Evolutionary conservation across 805 yeast genomes (phyloP).

Genomic region (Candida xyloterini): DNA sequence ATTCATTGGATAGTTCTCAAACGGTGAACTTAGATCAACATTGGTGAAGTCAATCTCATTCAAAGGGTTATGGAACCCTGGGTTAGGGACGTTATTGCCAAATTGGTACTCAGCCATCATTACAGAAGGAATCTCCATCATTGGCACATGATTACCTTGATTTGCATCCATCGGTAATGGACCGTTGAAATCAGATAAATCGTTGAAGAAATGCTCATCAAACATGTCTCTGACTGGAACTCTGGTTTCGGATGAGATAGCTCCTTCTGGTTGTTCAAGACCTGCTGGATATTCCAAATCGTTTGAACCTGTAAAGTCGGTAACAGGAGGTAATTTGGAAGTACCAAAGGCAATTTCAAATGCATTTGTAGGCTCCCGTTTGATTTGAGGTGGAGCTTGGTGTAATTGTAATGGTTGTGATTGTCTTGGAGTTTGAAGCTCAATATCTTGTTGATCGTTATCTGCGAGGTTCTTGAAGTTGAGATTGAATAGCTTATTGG

Average conservation of each 20-base stretch:
- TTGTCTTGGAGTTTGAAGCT: constrained; percentile 14
- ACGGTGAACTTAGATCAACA: constrained; percentile 32
- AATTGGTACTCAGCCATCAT: constrained; percentile 10
- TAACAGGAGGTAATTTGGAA: constrained; percentile 35
- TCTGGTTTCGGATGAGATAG: constrained; percentile 10
- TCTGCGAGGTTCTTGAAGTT: constrained; percentile 30
- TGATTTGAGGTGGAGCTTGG: constrained; percentile 15
- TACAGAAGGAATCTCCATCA: constrained; percentile 7
- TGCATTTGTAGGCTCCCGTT: constrained; percentile 28
- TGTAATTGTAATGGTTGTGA: constrained; percentile 15
- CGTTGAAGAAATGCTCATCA: constrained; percentile 33
- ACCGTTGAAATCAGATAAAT: constrained; percentile 29
- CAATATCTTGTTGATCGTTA: constrained; percentile 6
- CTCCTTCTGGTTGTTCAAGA: constrained; percentile 3
- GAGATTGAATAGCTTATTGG: constrained; percentile 33
- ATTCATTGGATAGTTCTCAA: constrained; percentile 19
- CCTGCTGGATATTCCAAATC: background rate
- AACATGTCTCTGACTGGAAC: constrained; percentile 28
- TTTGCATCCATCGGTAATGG: constrained; percentile 15
- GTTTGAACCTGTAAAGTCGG: constrained; percentile 25
- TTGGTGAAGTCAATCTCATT: constrained; percentile 40
- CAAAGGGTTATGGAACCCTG: constrained; percentile 29
- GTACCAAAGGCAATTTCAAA: constrained; percentile 38
- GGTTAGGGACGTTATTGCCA: constrained; percentile 9
- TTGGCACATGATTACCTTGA: constrained; percentile 5